These are phyloP conservation scores for Arctostaphylos glauca DNA, from an alignment of 148 eudicot species.

Conservation along the genomic window DNA sequence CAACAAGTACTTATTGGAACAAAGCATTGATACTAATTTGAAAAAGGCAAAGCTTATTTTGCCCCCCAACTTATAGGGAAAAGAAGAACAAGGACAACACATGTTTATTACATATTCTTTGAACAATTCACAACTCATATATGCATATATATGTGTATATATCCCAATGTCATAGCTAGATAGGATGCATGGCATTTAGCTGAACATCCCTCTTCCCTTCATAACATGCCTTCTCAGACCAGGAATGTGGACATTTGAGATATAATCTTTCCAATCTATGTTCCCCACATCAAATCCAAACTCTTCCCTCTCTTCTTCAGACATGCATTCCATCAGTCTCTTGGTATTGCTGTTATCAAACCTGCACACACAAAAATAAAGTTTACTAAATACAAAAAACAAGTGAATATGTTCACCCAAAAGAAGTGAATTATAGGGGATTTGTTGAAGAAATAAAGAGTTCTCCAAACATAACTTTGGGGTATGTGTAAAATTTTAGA, in stretches of 20 bases:
- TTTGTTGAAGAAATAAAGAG: not conserved
- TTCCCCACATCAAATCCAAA: constrained; percentile 79
- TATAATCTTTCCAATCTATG: constrained; percentile 92
- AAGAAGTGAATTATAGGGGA: not conserved
- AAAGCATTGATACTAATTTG: not conserved
- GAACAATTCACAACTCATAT: constrained; percentile 4
- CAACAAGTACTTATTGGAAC: not conserved
- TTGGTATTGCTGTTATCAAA: constrained; percentile 83
- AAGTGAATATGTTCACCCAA: not conserved
- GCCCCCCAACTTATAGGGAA: constrained; percentile 3
- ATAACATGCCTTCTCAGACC: constrained; percentile 91
- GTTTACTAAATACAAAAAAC: not conserved
- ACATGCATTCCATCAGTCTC: constrained; percentile 70
- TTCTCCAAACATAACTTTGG: not conserved
- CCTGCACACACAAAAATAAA: constrained; percentile 30
- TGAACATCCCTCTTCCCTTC: constrained; percentile 75
- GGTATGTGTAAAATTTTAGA: not conserved
- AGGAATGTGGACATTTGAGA: constrained; percentile 82
- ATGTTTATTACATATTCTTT: constrained; percentile 1
- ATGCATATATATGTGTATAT: not conserved
- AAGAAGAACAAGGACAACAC: not conserved
- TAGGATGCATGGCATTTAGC: constrained; percentile 13
- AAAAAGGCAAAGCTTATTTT: not conserved
- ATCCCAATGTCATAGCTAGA: not conserved
- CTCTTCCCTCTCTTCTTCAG: constrained; percentile 67